A percentile compares a stretch with the other conserved stretches of the same genome.
phyloP scores from a whole-genome alignment of 805 yeast species.

The Wickerhamiella allomyrinae region DNA sequence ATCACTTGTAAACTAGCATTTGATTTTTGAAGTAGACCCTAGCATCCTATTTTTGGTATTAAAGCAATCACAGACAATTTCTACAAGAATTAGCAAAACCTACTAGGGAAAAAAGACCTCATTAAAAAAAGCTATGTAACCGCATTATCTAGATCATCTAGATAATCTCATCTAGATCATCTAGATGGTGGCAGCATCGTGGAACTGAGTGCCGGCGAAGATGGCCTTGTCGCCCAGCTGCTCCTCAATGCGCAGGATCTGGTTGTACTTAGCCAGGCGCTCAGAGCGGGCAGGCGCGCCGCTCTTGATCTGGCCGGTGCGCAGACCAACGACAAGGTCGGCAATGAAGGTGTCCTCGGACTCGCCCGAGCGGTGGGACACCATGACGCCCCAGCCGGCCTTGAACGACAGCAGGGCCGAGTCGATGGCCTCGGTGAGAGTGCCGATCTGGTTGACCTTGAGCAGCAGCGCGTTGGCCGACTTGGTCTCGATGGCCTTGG shows the following conservation, averaged over 20 bases:
- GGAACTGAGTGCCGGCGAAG: conserved; percentile 90
- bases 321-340: conserved; percentile 92
- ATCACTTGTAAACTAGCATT: too few relatives aligned
- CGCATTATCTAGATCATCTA: too few relatives aligned
- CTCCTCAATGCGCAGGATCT: conserved; percentile 96
- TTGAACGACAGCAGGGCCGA: conserved; percentile 92
- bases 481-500: conserved; percentile 93
- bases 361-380: conserved; percentile 99
- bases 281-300: conserved; percentile 99
- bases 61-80: too few relatives aligned
- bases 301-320: conserved; percentile 97
- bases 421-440: conserved; percentile 87
- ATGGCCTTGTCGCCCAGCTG: conserved; percentile 95
- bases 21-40: too few relatives aligned
- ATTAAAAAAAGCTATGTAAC: not conserved
- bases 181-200: conserved; percentile 31
- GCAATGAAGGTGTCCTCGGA: conserved; percentile 98
- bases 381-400: conserved; percentile 99
- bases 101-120: too few relatives aligned
- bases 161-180: too few relatives aligned
- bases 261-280: conserved; percentile 98
- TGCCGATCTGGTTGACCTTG: conserved; percentile 98
- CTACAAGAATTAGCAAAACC: too few relatives aligned
- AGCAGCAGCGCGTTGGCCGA: conserved; percentile 86
- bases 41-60: too few relatives aligned